These are phyloP conservation scores for Lactifluus subvellereus DNA, from an alignment of 768 basidiomycete genomes.

Conservation along the genomic window DNA sequence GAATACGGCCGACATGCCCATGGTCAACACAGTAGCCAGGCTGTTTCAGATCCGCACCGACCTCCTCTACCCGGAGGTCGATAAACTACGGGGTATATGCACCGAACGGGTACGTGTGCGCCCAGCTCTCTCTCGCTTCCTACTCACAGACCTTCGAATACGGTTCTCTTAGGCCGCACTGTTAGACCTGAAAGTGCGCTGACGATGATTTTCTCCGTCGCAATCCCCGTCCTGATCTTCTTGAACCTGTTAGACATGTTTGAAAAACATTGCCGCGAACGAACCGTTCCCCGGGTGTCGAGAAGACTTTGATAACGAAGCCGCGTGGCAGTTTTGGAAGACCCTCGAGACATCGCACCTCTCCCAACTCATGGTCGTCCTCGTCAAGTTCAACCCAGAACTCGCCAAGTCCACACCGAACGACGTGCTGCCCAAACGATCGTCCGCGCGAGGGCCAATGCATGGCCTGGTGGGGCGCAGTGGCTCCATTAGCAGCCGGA, in stretches of 20 bases:
- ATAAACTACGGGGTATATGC: slow-evolving; percentile 54
- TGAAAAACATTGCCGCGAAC: slow-evolving; percentile 87
- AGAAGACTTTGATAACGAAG: slow-evolving; percentile 80
- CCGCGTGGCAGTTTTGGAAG: slow-evolving; percentile 81
- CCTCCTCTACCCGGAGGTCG: slow-evolving; percentile 68
- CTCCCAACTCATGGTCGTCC: slow-evolving; percentile 81
- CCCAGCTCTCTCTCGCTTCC: background rate
- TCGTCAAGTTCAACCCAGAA: slow-evolving; percentile 82
- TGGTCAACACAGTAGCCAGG: slow-evolving; percentile 61
- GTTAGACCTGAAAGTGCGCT: slow-evolving; percentile 72
- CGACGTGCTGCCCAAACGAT: slow-evolving; percentile 39
- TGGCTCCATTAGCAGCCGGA: slow-evolving; percentile 60
- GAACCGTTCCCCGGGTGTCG: slow-evolving; percentile 76
- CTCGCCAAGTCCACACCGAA: slow-evolving; percentile 72
- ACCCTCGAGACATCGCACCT: slow-evolving; percentile 75
- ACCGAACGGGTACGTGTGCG: slow-evolving; percentile 60
- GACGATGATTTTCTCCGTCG: slow-evolving; percentile 14
- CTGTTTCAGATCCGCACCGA: slow-evolving; percentile 71
- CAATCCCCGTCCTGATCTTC: background rate
- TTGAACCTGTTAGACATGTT: slow-evolving; percentile 54
- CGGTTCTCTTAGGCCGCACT: slow-evolving; percentile 61
- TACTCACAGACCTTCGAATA: slow-evolving; percentile 15
- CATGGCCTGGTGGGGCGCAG: slow-evolving; percentile 46
- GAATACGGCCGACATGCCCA: slow-evolving; percentile 67
- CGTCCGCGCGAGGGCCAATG: slow-evolving; percentile 44